Evolutionary conservation across 768 basidiomycete species (phyloP).

Genomic region (Trametes cubensis): DNA sequence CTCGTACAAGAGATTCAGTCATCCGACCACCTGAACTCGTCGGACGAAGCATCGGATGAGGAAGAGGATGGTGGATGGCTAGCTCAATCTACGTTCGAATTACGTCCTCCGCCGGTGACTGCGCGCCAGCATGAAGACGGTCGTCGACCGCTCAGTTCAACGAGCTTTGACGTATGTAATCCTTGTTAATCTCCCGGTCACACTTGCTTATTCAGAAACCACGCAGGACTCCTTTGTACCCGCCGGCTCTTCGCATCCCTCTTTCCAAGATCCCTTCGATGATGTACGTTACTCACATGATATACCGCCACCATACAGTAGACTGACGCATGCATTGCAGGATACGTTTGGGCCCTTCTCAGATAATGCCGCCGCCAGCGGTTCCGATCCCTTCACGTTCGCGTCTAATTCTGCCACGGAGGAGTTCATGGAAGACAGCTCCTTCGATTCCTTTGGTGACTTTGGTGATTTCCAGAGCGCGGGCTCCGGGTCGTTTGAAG

Average conservation of each 20-base stretch:
- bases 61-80: conserved; percentile 81
- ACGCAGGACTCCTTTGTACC: conserved; percentile 38
- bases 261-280: conserved; percentile 37
- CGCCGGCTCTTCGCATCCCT: conserved; percentile 15
- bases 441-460: conserved; percentile 65
- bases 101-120: conserved; percentile 32
- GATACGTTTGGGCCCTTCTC: conserved; percentile 69
- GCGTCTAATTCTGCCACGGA: conserved; percentile 58
- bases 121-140: conserved; percentile 30
- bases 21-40: conserved; percentile 57
- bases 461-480: conserved; percentile 80
- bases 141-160: conserved; percentile 37
- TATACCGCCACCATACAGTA: background rate
- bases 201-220: background rate
- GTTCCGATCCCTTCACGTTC: conserved; percentile 58
- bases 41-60: conserved; percentile 59
- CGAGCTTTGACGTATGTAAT: conserved; percentile 34
- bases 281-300: conserved; percentile 45
- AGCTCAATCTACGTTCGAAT: conserved; percentile 71
- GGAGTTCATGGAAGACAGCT: conserved; percentile 58
- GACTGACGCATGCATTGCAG: conserved; percentile 14
- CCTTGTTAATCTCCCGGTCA: background rate
- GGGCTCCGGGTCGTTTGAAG: conserved; percentile 37
- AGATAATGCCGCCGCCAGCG: conserved; percentile 53
- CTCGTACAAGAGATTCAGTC: conserved; percentile 73